A percentile compares a stretch with the other conserved stretches of the same genome.
Evolutionary conservation across 2,329 filamentous ascomycete species (phyloP).

Genomic region (Aspergillus pseudoglaucus): DNA sequence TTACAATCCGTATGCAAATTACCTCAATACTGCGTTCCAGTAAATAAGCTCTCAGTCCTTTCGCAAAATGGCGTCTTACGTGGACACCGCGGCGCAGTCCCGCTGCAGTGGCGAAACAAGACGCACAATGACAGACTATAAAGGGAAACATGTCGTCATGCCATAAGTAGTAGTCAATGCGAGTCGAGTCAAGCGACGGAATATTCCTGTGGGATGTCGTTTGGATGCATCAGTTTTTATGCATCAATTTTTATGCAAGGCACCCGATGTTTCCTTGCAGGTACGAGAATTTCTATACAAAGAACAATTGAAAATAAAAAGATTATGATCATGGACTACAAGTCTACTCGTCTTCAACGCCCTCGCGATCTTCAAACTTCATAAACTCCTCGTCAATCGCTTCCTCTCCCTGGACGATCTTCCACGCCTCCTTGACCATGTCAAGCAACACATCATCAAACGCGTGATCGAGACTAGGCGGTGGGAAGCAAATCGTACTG

Average conservation of each 20-base stretch:
- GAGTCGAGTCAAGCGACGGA: background rate
- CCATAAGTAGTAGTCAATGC: background rate
- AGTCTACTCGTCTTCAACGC: constrained; percentile 45
- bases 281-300: no score
- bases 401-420: constrained; percentile 51
- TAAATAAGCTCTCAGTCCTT: background rate
- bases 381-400: constrained; percentile 58
- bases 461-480: constrained; percentile 57
- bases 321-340: background rate
- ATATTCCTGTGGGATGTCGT: no score
- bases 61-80: background rate
- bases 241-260: background rate
- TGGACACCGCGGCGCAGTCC: background rate
- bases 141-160: background rate
- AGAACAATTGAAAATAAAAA: no score
- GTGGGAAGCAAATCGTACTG: constrained; percentile 51
- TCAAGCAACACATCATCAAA: constrained; percentile 67
- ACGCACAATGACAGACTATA: background rate
- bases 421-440: constrained; percentile 65
- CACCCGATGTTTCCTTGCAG: background rate
- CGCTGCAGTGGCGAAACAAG: background rate
- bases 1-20: background rate
- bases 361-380: constrained; percentile 69
- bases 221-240: background rate
- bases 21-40: background rate